A percentile compares a stretch with the other conserved stretches of the same genome.
Conservation (phyloP, 2,329 filamentous ascomycete species). For the Colletotrichum australisinense region DNA sequence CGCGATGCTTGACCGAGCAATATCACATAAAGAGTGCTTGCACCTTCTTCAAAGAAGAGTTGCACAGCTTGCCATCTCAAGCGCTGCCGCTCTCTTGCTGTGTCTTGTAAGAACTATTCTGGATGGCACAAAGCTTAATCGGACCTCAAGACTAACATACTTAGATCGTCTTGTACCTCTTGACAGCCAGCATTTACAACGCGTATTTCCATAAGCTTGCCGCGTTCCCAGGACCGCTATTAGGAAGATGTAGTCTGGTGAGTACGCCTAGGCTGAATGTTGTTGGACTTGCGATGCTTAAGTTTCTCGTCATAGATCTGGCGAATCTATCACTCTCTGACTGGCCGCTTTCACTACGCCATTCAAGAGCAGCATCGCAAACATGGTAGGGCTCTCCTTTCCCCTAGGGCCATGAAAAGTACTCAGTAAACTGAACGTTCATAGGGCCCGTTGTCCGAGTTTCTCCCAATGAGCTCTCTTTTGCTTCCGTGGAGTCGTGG, state of each 20-base stretch:
- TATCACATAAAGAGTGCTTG: no score
- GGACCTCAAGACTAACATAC: no score
- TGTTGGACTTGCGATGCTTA: background rate
- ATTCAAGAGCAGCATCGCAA: slow-evolving; percentile 41
- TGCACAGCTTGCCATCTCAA: no score
- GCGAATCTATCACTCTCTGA: slow-evolving; percentile 45
- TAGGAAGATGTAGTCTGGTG: slow-evolving; percentile 1
- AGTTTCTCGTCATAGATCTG: slow-evolving; percentile 42
- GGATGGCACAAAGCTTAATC: no score
- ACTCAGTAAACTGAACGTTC: slow-evolving; percentile 38
- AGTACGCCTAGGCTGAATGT: background rate
- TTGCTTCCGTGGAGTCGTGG: slow-evolving; percentile 48
- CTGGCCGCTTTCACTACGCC: slow-evolving; percentile 35
- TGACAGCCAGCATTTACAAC: slow-evolving; percentile 5
- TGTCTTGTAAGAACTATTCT: no score
- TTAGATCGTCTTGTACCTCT: no score
- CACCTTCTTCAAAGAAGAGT: no score
- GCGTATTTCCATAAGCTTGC: slow-evolving; percentile 24
- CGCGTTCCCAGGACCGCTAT: slow-evolving; percentile 18
- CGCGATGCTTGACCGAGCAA: no score
- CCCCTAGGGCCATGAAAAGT: slow-evolving; percentile 39
- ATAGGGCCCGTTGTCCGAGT: slow-evolving; percentile 58
- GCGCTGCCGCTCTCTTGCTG: no score
- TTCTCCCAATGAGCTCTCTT: slow-evolving; percentile 59
- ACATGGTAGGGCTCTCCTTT: slow-evolving; percentile 15